Percentiles rank a stretch among this genome's conserved stretches.
Conservation (phyloP, 2,329 filamentous ascomycete genomes). For the Ophiostoma tasmaniense region DNA sequence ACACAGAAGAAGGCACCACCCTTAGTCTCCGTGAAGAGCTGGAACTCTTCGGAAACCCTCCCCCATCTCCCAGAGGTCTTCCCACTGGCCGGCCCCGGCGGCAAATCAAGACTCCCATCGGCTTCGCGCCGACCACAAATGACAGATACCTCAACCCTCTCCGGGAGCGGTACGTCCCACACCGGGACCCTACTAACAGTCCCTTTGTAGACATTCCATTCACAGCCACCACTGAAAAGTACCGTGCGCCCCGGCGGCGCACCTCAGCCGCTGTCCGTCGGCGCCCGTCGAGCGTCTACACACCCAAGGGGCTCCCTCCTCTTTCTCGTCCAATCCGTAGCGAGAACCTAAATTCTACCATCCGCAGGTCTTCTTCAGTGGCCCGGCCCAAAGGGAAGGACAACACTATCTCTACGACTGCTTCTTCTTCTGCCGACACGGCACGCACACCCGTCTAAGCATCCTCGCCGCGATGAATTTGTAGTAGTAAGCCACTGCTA, state of each 20-base stretch:
- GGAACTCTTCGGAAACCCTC: not conserved
- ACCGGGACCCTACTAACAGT: not conserved
- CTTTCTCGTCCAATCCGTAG: not conserved
- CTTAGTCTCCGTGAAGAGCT: not conserved
- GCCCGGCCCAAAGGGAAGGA: not conserved
- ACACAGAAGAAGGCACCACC: not conserved
- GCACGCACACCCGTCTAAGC: not conserved
- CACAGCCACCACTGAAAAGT: not conserved
- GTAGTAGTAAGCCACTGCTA: not conserved
- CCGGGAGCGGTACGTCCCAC: not conserved
- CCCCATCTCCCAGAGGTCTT: not conserved
- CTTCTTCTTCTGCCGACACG: not conserved
- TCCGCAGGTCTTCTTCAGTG: not conserved
- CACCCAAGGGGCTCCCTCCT: not conserved
- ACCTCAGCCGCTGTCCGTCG: not conserved
- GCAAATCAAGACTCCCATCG: not conserved
- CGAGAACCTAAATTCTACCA: not conserved
- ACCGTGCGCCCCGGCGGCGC: not conserved
- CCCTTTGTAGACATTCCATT: not conserved
- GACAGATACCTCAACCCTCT: slow-evolving; percentile 1
- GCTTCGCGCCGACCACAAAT: not conserved
- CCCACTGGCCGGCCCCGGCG: not conserved
- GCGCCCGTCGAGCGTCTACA: not conserved
- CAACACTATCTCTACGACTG: not conserved
- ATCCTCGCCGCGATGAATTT: not conserved